These are phyloP conservation scores for Aaosphaeria arxii DNA, from an alignment of 2,329 filamentous ascomycete genomes.

Conservation along the genomic window DNA sequence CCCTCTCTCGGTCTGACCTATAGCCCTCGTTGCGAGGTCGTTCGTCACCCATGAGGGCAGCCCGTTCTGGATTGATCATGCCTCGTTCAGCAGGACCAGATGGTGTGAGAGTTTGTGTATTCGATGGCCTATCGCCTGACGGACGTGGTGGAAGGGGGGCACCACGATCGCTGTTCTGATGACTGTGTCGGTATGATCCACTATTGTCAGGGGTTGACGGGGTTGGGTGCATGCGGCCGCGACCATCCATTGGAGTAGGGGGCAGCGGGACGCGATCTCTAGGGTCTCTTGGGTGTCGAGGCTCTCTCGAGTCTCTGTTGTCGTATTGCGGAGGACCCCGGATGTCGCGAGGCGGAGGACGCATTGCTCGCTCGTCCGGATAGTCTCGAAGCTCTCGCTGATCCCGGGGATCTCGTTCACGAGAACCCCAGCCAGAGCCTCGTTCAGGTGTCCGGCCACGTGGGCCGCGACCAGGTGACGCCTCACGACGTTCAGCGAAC, in stretches of 20 bases:
- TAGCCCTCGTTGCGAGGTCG: constrained; percentile 38
- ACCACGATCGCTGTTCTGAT: constrained; percentile 20
- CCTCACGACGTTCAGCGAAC: constrained; percentile 33
- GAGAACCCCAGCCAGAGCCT: constrained; percentile 21
- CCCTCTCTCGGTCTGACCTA: constrained; percentile 23
- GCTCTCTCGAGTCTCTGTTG: constrained; percentile 15
- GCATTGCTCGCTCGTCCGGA: constrained; percentile 32
- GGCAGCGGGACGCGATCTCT: constrained; percentile 24
- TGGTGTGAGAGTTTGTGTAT: background rate
- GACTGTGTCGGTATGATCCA: constrained; percentile 23
- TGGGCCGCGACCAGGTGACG: constrained; percentile 38
- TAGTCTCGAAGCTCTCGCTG: constrained; percentile 30
- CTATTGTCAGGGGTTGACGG: constrained; percentile 20
- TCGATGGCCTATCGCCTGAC: constrained; percentile 6
- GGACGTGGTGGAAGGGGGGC: constrained; percentile 16
- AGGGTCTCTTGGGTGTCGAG: constrained; percentile 10
- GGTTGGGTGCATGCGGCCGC: constrained; percentile 19
- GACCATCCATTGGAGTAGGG: constrained; percentile 12
- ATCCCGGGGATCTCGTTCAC: background rate
- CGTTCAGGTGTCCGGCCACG: constrained; percentile 40
- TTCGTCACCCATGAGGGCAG: constrained; percentile 39
- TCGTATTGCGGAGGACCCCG: constrained; percentile 23
- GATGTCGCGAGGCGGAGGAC: constrained; percentile 30
- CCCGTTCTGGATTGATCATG: constrained; percentile 14
- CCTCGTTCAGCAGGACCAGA: constrained; percentile 4